A percentile compares a stretch with the other conserved stretches of the same genome.
phyloP scores from a whole-genome alignment of 192 early-diverging fungal species.

The Backusella macrospora region DNA sequence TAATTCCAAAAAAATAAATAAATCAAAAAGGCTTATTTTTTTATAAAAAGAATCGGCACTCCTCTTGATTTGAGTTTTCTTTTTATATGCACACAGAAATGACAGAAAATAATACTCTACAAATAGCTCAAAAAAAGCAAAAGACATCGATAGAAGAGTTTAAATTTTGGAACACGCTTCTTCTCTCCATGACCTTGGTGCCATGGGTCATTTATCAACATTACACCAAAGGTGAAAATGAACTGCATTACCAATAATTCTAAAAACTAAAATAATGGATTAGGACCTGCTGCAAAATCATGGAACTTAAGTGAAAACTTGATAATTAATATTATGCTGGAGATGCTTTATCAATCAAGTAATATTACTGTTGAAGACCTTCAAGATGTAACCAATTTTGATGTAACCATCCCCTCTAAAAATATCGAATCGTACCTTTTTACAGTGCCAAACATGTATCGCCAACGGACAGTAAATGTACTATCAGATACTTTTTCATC shows the following conservation, averaged over 20 bases:
- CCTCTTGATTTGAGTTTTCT: too few relatives aligned
- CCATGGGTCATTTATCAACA: conserved; percentile 17
- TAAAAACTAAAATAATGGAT: background rate
- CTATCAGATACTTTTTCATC: conserved; percentile 35
- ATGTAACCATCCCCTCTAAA: conserved; percentile 17
- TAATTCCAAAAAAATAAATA: too few relatives aligned
- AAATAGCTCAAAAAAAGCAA: background rate
- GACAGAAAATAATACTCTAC: background rate
- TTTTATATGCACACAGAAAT: background rate
- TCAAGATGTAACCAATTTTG: conserved; percentile 35
- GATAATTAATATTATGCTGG: conserved; percentile 30
- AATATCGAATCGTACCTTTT: background rate
- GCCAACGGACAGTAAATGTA: conserved; percentile 33
- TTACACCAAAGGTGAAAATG: conserved; percentile 21
- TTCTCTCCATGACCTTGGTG: conserved; percentile 14
- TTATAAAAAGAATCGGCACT: too few relatives aligned
- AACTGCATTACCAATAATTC: background rate
- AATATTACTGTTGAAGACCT: conserved; percentile 37
- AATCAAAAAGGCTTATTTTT: too few relatives aligned
- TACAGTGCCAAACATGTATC: conserved; percentile 33
- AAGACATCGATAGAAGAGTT: background rate
- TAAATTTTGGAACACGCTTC: background rate
- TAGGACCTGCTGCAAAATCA: conserved; percentile 48
- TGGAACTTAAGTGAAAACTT: conserved; percentile 47
- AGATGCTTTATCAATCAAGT: conserved; percentile 26